Evolutionary conservation across 768 basidiomycete genomes (phyloP).

Genomic region (Sporobolomyces pararoseus): DNA sequence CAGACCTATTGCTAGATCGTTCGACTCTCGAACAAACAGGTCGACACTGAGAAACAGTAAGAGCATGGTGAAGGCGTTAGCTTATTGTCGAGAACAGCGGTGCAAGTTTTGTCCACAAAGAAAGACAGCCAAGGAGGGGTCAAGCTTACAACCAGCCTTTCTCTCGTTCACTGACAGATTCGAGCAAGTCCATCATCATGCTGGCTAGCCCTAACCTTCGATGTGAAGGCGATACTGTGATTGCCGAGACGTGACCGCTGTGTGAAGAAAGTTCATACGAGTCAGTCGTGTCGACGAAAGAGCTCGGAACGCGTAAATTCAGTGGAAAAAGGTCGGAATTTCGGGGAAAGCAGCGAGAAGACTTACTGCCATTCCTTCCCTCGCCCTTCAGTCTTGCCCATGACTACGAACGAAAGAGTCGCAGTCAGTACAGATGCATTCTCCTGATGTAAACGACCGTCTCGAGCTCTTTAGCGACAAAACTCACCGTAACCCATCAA

Average conservation of each 20-base stretch:
- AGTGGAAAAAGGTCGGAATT: neutral
- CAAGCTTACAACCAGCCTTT: constrained; percentile 56
- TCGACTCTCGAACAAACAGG: constrained; percentile 70
- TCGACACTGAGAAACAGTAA: constrained; percentile 73
- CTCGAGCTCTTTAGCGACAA: neutral
- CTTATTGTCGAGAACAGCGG: too few species aligned
- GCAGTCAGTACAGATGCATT: neutral
- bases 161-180: constrained; percentile 72
- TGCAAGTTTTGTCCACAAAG: too few species aligned
- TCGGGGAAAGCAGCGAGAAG: neutral
- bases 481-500: constrained; percentile 88
- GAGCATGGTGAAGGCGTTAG: too few species aligned
- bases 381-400: constrained; percentile 86
- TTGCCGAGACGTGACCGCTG: constrained; percentile 83
- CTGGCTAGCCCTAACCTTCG: constrained; percentile 80
- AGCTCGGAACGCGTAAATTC: too few species aligned
- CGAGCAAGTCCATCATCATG: constrained; percentile 80
- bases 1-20: constrained; percentile 67
- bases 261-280: constrained; percentile 16
- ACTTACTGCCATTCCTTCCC: constrained; percentile 67
- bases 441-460: too few species aligned
- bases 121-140: too few species aligned
- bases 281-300: too few species aligned
- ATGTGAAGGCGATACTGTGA: constrained; percentile 90
- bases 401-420: constrained; percentile 56